Evolutionary conservation across 2,329 filamentous ascomycete genomes (phyloP), one percentile per base, ranked within the genome.

Genomic region (Monilinia polystroma): DNA sequence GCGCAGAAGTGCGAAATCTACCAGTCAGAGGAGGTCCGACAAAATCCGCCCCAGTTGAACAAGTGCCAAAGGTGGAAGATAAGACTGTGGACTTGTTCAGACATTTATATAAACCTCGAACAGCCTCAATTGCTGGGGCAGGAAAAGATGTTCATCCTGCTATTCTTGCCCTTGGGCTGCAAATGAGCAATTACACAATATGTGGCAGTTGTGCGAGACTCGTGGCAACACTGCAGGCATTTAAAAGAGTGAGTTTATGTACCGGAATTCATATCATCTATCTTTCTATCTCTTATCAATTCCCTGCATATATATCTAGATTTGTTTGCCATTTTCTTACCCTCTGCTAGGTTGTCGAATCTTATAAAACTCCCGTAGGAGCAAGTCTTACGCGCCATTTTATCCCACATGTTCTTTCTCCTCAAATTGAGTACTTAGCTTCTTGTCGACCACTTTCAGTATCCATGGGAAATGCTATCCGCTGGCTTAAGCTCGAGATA

Each of bases 391-490:
- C 93, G 26, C 89, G 95, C 45, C 93, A 99, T 80, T 88, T 99
- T 73, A 95, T 92, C 43, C 90, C 91, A 14, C 92, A 98, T 78
- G 88, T 92, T 70, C 87, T 99, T 68, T 95, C 93, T 75, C 92
- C 93, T 49, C 95, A 99, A 79, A 97, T 99, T 75, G 93, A 96
- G 71, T 97, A 96, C 76, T 85, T 99, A 68, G 91, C 92, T 68
- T 92, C 92, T 72, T 97, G 93, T 76, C 89, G 95, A n/a, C 93
- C 95, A 45, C 91, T 99, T 80, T 96, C 92, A 72, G 95, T 97
- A 79, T 92, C 92, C 69, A 97, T 98, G 89, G 95, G 95, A 68
- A 99, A 98, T 77, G 93, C 93, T 47, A 96, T 99, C 76, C 87
- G 95, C 65, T 94, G 93, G 84, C 84, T 99, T 60, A 99, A 99